A percentile compares a stretch with the other conserved stretches of the same genome.
Evolutionary conservation across 345 rosid genomes (phyloP).

Genomic region (Gossypium sturtianum): DNA sequence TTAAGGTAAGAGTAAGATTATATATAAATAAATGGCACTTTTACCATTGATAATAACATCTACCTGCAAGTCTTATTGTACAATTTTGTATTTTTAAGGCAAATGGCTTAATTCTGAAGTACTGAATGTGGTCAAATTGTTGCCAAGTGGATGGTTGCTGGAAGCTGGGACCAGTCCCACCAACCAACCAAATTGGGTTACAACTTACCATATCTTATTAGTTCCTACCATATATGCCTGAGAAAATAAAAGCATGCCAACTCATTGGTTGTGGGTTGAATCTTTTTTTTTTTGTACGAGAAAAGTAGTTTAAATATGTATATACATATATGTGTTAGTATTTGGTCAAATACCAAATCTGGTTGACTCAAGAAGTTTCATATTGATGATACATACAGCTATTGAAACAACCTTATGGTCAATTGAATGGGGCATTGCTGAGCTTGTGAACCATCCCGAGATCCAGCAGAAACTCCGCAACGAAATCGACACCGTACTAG

Average conservation of each 20-base stretch:
- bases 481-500: slow-evolving; percentile 74
- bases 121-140: neutral
- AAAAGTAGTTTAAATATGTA: too few species aligned
- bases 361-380: neutral
- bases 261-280: too few species aligned
- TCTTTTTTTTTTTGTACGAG: too few species aligned
- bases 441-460: slow-evolving; percentile 85
- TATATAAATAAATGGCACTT: neutral
- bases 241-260: too few species aligned
- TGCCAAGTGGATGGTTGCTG: neutral
- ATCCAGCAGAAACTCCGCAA: slow-evolving; percentile 69
- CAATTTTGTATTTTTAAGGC: neutral
- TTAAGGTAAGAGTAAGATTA: neutral
- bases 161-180: too few species aligned
- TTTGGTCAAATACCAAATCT: neutral
- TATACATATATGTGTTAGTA: neutral
- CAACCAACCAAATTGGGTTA: neutral
- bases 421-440: slow-evolving; percentile 94
- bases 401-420: slow-evolving; percentile 98
- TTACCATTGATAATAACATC: neutral
- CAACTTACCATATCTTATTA: neutral
- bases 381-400: slow-evolving; percentile 40
- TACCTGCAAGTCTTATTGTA: neutral
- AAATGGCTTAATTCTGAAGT: neutral
- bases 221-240: neutral